Percentiles rank a stretch among this genome's conserved stretches.
phyloP scores from a whole-genome alignment of 305 asterid species.

The Solanum hybrid region DNA sequence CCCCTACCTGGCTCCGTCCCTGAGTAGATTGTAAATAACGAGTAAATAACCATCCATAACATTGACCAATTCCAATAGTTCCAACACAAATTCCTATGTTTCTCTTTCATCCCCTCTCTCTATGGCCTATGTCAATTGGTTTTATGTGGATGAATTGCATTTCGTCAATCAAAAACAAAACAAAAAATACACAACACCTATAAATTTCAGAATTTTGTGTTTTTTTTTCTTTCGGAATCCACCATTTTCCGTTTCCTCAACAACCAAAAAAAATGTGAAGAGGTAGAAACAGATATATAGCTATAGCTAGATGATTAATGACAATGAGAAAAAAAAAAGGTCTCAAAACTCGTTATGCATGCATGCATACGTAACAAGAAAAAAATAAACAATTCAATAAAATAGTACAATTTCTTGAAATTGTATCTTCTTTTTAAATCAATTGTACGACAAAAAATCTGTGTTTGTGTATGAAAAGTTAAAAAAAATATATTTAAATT shows the following conservation, averaged over 20 bases:
- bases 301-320: not conserved
- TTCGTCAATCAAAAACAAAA: not conserved
- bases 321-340: not conserved
- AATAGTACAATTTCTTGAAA: not conserved
- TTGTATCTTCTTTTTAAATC: not conserved
- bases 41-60: not conserved
- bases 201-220: not conserved
- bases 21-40: not conserved
- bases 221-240: not conserved
- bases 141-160: not conserved
- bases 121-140: not conserved
- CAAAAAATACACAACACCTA: not conserved
- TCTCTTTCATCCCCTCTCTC: not conserved
- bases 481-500: not conserved
- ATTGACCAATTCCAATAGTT: not conserved
- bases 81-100: not conserved
- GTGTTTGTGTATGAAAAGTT: not conserved
- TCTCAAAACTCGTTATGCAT: not conserved
- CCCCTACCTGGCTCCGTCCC: not conserved
- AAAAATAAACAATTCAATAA: not conserved
- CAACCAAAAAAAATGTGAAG: not conserved
- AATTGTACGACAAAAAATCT: not conserved
- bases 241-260: not conserved
- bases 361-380: not conserved
- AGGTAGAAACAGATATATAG: not conserved